Evolutionary conservation across 2,329 filamentous ascomycete species (phyloP), one percentile per base, ranked within the genome.

Genomic region (Trichoderma cornu-damae): DNA sequence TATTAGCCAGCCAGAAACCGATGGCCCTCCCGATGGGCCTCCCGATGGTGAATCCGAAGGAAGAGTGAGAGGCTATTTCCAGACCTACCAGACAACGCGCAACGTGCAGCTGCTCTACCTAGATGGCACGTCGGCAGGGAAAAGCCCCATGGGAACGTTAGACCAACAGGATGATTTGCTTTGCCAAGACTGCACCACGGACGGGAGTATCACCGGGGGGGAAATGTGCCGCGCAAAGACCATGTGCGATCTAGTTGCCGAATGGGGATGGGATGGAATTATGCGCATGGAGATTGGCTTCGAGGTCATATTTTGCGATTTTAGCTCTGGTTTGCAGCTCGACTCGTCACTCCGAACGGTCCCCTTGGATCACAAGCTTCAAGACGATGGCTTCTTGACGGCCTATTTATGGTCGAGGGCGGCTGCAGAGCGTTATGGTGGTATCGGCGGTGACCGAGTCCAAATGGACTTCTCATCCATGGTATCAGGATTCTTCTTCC

Each of bases 211-310:
- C 3, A 65, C 74, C 61, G 30, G 42, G 35, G 72, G 71, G 43
- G 85, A 89, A 53, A 62, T 60, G 4, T 67, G 70, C 2, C 80
- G 86, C 6, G 85, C 84, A 0, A 48, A 63, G 1, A 73, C 75
- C 1, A 69, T 88, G 1, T 90, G 87, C 67, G 68, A 76, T 0
- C 63, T 86, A 8, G 76, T 80, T 8, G 69, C 43, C 59, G 69
- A 64, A 54, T 82, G 68, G 85, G 80, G 80, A 8, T 75, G 88
- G n/a, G 82, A 88, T 63, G 85, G 84, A 0, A 74, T 88, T 20
- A 69, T 89, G 2, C 79, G 86, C 9, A 85, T 85, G 78, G 87
- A 90, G 65, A 78, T 79, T 16, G 87, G 87, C 0, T 89, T 89
- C 62, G 87, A 90, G 68, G 76, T 88, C 53, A 86, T 89, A 49